These are phyloP conservation scores for Albizia julibrissin DNA, from an alignment of 306 rosid species.

Conservation along the genomic window DNA sequence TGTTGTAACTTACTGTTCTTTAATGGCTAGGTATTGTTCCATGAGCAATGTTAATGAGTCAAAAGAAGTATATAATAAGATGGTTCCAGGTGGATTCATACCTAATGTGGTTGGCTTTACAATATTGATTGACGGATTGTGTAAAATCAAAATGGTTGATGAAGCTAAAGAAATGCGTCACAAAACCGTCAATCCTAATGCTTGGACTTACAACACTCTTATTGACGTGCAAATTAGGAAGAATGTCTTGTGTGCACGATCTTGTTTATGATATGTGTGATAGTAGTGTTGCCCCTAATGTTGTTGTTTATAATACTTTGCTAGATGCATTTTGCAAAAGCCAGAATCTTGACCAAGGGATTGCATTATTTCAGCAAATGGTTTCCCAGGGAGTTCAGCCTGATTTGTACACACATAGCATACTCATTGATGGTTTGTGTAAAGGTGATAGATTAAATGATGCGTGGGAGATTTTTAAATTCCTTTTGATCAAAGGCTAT, in stretches of 20 bases:
- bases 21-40: not conserved
- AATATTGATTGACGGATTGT: not conserved
- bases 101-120: not conserved
- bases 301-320: not conserved
- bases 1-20: not conserved
- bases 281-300: not conserved
- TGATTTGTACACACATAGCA: not conserved
- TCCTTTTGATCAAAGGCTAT: not conserved
- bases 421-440: not conserved
- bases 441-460: not conserved
- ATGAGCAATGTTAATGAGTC: not conserved
- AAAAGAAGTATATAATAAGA: not conserved
- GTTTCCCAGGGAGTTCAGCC: not conserved
- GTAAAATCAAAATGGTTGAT: too few species aligned
- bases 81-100: not conserved
- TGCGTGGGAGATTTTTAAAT: not conserved
- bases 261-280: not conserved
- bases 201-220: too few species aligned
- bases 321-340: not conserved
- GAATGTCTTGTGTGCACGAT: too few species aligned
- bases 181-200: too few species aligned
- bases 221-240: too few species aligned
- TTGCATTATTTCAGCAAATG: not conserved
- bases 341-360: not conserved
- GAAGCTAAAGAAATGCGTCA: not conserved